Percentiles rank a stretch among this genome's conserved stretches.
These are phyloP conservation scores for Silene uniflora DNA, from an alignment of 148 eudicot species.

Conservation along the genomic window DNA sequence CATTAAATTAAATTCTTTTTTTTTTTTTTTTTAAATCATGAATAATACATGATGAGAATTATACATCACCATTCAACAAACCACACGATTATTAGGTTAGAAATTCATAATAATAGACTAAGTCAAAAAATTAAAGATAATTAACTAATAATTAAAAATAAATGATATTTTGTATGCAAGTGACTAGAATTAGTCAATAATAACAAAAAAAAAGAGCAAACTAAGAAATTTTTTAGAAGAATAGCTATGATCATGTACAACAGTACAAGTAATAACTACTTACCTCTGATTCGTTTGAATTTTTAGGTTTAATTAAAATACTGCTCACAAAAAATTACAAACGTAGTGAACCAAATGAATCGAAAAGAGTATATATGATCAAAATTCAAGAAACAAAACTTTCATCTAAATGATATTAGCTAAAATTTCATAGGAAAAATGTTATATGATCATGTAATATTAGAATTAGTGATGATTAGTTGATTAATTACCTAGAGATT, in stretches of 20 bases:
- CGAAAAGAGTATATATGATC: too few species aligned
- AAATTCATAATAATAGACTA: background rate
- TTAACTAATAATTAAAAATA: background rate
- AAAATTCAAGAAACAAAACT: too few species aligned
- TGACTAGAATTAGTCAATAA: background rate
- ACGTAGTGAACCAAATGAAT: too few species aligned
- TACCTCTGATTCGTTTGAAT: too few species aligned
- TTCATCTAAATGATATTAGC: too few species aligned
- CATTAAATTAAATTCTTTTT: background rate
- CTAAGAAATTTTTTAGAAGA: background rate
- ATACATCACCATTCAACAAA: background rate
- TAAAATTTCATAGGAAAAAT: too few species aligned
- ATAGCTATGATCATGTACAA: too few species aligned
- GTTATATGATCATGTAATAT: too few species aligned
- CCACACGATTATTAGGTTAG: slow-evolving; percentile 3
- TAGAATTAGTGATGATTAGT: too few species aligned
- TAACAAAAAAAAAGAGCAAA: too few species aligned
- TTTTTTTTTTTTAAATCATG: background rate
- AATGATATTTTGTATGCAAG: background rate
- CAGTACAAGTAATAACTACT: background rate
- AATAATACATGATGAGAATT: background rate
- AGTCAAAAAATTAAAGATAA: background rate
- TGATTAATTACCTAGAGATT: background rate
- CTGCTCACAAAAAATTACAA: too few species aligned
- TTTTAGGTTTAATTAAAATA: too few species aligned